Percentiles rank a stretch among this genome's conserved stretches.
Conservation (phyloP, 2,329 filamentous ascomycete species). For the Lecanosticta acicola region DNA sequence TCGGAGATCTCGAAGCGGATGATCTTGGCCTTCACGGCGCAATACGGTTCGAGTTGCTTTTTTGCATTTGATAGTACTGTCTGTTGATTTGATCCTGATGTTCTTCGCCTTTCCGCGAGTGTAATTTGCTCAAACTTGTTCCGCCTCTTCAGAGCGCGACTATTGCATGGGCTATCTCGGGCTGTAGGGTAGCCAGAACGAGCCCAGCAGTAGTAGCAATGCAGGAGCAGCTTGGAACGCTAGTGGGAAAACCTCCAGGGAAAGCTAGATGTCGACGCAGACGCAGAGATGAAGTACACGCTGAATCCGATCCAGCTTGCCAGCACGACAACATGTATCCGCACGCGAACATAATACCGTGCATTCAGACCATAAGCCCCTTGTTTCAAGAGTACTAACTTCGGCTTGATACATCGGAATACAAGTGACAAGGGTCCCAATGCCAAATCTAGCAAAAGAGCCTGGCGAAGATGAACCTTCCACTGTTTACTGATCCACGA, state of each 20-base stretch:
- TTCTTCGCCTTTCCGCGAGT: conserved; percentile 37
- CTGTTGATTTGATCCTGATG: conserved; percentile 36
- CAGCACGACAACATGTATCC: conserved; percentile 38
- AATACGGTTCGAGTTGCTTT: conserved; percentile 41
- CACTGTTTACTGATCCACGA: conserved; percentile 33
- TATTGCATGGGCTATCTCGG: conserved; percentile 26
- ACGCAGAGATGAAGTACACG: conserved; percentile 5
- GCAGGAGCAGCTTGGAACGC: conserved; percentile 41
- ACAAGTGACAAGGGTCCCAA: conserved; percentile 30
- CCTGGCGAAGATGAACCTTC: conserved; percentile 39
- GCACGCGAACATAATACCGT: conserved; percentile 40
- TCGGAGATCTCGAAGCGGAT: conserved; percentile 40
- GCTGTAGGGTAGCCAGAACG: conserved; percentile 33
- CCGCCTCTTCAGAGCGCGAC: conserved; percentile 23
- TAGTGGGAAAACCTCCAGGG: conserved; percentile 45
- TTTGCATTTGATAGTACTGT: conserved; percentile 43
- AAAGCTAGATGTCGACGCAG: conserved; percentile 24
- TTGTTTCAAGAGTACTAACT: conserved; percentile 35
- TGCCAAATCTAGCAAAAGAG: conserved; percentile 37
- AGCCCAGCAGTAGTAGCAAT: conserved; percentile 37
- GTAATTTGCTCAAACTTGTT: conserved; percentile 42
- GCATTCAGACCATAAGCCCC: conserved; percentile 40
- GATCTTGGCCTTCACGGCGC: conserved; percentile 29
- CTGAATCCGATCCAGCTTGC: conserved; percentile 34
- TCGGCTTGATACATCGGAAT: conserved; percentile 27